Evolutionary conservation across 768 basidiomycete species (phyloP).

Genomic region (Boletus vinaceobasis): DNA sequence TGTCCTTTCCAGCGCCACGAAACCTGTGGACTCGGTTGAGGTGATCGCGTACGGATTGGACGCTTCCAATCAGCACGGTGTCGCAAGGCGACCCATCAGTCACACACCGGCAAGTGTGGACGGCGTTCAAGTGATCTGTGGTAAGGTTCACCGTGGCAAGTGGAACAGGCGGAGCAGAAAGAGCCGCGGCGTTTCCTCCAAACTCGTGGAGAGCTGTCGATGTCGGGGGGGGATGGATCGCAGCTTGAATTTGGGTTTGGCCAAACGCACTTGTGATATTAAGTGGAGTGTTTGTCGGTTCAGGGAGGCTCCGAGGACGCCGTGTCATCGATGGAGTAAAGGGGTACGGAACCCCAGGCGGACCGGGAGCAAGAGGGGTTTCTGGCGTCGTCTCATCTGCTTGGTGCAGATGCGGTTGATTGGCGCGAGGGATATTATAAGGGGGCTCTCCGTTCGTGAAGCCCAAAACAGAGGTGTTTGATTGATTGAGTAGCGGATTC

Average conservation of each 20-base stretch:
- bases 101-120: constrained; percentile 3
- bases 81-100: constrained; percentile 3
- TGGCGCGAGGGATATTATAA: not conserved
- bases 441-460: not conserved
- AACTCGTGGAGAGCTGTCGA: not conserved
- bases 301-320: not conserved
- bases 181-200: not conserved
- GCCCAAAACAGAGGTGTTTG: not conserved
- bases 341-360: not conserved
- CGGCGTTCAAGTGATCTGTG: not conserved
- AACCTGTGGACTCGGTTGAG: constrained; percentile 11
- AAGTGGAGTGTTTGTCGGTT: not conserved
- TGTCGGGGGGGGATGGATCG: not conserved
- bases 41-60: constrained; percentile 13
- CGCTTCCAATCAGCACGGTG: not conserved
- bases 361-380: not conserved
- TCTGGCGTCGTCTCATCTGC: not conserved
- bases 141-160: not conserved
- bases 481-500: not conserved
- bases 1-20: constrained; percentile 1
- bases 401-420: not conserved
- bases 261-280: not conserved
- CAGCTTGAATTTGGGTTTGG: not conserved
- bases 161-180: not conserved
- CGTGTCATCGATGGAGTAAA: too few relatives aligned